phyloP scores from a whole-genome alignment of 768 basidiomycete species.

The Podaxis mareebaensis region DNA sequence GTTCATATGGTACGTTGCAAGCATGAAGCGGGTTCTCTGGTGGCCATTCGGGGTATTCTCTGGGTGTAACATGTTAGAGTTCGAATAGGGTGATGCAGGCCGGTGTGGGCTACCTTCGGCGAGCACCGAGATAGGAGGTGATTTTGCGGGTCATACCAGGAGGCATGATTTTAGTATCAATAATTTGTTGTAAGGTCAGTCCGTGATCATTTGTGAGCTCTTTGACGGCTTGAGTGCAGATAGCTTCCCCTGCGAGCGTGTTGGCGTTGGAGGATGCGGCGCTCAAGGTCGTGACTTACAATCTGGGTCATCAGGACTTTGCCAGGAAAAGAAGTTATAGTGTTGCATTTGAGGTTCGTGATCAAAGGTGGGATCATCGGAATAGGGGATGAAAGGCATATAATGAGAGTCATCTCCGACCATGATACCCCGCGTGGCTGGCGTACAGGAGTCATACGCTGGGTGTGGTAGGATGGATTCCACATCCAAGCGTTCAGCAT shows the following conservation, averaged over 20 bases:
- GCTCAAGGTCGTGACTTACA: slow-evolving; percentile 26
- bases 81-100: background rate
- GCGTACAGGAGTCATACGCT: slow-evolving; percentile 59
- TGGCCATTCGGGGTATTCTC: slow-evolving; percentile 36
- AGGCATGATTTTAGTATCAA: slow-evolving; percentile 49
- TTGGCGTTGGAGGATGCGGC: background rate
- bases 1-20: slow-evolving; percentile 15
- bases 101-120: background rate
- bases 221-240: slow-evolving; percentile 48
- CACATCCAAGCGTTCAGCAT: background rate
- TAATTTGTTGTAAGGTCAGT: slow-evolving; percentile 46
- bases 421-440: slow-evolving; percentile 45
- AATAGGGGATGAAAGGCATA: slow-evolving; percentile 63
- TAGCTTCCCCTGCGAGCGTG: slow-evolving; percentile 42
- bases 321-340: slow-evolving; percentile 55
- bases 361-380: slow-evolving; percentile 60
- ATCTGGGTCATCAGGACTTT: slow-evolving; percentile 35
- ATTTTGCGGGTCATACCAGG: slow-evolving; percentile 1
- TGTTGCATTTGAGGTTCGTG: slow-evolving; percentile 36
- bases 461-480: slow-evolving; percentile 26
- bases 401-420: slow-evolving; percentile 58
- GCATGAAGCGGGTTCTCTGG: slow-evolving; percentile 12
- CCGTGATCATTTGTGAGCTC: slow-evolving; percentile 38
- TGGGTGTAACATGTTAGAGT: slow-evolving; percentile 10
- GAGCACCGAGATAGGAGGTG: slow-evolving; percentile 6